Conservation (phyloP, 108 stramenopile species). For the Aureococcus anophagefferens region DNA sequence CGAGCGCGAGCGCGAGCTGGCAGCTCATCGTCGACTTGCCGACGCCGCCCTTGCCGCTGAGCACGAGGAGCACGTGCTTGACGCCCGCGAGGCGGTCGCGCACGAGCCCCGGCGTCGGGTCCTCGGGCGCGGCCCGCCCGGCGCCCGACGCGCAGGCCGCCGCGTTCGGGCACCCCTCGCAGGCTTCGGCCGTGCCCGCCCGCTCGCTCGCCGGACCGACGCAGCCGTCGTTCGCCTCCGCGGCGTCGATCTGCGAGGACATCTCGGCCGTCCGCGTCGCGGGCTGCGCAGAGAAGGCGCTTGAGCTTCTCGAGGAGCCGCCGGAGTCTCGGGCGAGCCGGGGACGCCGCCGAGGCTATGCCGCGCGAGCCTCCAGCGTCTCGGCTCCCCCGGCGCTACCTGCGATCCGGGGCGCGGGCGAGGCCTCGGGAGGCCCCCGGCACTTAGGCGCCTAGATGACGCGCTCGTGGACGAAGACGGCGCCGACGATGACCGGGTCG, state of each 20-base stretch:
- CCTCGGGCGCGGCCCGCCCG: not conserved
- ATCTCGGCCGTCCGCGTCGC: too few relatives aligned
- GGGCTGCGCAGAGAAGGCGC: too few relatives aligned
- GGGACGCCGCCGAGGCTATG: too few relatives aligned
- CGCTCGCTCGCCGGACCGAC: slow-evolving; percentile 74
- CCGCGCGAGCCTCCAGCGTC: too few relatives aligned
- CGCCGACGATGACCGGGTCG: slow-evolving; percentile 66
- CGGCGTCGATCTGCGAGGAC: too few relatives aligned
- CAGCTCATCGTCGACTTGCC: slow-evolving; percentile 81
- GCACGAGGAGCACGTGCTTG: slow-evolving; percentile 79
- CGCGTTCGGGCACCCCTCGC: slow-evolving; percentile 96
- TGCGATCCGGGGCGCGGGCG: too few relatives aligned
- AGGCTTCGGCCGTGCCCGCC: slow-evolving; percentile 85
- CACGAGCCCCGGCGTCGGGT: slow-evolving; percentile 46
- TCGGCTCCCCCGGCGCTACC: too few relatives aligned
- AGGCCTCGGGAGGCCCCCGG: too few relatives aligned
- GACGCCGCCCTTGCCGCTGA: slow-evolving; percentile 97
- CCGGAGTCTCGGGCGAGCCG: too few relatives aligned
- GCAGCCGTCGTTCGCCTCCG: slow-evolving; percentile 79
- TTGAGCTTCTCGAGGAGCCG: too few relatives aligned
- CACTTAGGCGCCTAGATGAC: too few relatives aligned
- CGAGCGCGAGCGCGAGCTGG: slow-evolving; percentile 82
- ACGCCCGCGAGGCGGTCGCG: slow-evolving; percentile 63
- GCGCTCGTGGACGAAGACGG: slow-evolving; percentile 49
- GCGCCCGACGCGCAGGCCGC: slow-evolving; percentile 65